Percentiles rank a stretch among this genome's conserved stretches.
These are phyloP conservation scores for Populus ilicifolia DNA, from an alignment of 345 rosid genomes.

Conservation along the genomic window DNA sequence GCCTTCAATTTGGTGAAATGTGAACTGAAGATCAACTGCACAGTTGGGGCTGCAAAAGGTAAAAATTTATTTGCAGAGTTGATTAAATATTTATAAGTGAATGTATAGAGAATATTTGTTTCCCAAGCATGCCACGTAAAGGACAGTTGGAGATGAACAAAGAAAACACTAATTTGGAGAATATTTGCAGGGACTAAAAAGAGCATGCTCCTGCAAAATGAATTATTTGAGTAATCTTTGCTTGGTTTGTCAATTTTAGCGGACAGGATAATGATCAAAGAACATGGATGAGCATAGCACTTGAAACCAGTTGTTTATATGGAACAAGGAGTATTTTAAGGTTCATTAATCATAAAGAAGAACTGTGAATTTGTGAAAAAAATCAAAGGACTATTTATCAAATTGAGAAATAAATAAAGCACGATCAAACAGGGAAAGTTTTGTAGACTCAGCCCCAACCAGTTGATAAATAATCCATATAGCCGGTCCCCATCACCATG, in stretches of 20 bases:
- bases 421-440: not conserved
- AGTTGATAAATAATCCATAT: not conserved
- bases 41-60: constrained; percentile 71
- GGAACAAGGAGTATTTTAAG: not conserved
- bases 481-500: not conserved
- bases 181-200: not conserved
- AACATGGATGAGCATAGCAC: not conserved
- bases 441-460: not conserved
- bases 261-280: not conserved
- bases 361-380: not conserved
- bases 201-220: not conserved
- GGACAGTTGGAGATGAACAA: not conserved
- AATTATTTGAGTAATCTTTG: not conserved
- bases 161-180: not conserved
- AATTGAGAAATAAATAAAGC: not conserved
- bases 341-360: not conserved
- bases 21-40: constrained; percentile 71
- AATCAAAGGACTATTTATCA: not conserved
- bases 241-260: not conserved
- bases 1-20: constrained; percentile 51
- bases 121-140: not conserved
- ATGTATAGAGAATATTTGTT: not conserved
- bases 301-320: not conserved
- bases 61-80: not conserved
- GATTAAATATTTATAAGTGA: not conserved